Evolutionary conservation across 805 yeast species (phyloP), one percentile per base, ranked within the genome.

Genomic region (Candida boleticola): DNA sequence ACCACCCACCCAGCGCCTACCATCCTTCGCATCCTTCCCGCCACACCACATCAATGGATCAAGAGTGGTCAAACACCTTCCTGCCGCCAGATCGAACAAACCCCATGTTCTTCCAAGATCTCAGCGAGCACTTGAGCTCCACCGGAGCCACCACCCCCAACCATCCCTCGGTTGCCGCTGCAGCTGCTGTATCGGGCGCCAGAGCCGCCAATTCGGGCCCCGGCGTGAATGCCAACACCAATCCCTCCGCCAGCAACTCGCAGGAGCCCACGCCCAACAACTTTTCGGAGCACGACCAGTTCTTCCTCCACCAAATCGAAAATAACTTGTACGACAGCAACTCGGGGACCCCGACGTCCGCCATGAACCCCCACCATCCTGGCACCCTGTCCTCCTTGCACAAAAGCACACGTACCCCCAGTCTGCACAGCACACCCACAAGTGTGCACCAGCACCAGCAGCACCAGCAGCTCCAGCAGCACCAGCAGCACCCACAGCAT

Each of bases 281-380:
- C 29, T 57, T 56, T 39, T 42, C 53, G 21, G 63, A 59, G 22
- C 48, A 52, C 23, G 64, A 60, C 16, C 60, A 55, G 35, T 45
- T 50, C 44, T 55, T 59, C 35, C 49, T 64, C 30, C 59, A 60
- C 29, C 65, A 61, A 39, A 45, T 64, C 22, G 67, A 63, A 30
- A 54, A 53, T 18, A 57, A 55, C 39, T 45, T 63, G 31, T 63
- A 63, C 47, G 60, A 57, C 18, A 33, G 7, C 39, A 35, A 19
- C 41, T 41, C 21, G 23, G 42, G 29, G 29, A 17, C 41, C 16
- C 33, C 39, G 36, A n/a, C n/a, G n/a, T n/a, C n/a, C 46, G 47
- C 44, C 36, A 33, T 20, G 41, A 20, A 7, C 22, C n/a, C 5
- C 9, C 30, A 21, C 26, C 23, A 21, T 14, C 11, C 34, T 18